Evolutionary conservation across 2,329 filamentous ascomycete genomes (phyloP).

Genomic region (Rutstroemia sp.): DNA sequence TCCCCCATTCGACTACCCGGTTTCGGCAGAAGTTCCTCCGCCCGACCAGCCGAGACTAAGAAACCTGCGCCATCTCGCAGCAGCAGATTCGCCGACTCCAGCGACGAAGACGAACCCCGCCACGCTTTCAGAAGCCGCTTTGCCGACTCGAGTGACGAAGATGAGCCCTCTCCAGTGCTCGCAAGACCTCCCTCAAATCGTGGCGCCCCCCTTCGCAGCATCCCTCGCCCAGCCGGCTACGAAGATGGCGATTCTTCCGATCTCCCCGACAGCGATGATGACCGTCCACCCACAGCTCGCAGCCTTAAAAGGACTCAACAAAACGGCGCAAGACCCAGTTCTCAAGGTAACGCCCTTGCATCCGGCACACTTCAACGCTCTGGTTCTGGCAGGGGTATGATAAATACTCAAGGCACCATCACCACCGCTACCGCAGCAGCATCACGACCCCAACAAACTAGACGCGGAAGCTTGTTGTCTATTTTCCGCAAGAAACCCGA

Average conservation of each 20-base stretch:
- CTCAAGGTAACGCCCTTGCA: conserved; percentile 16
- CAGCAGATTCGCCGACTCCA: conserved; percentile 30
- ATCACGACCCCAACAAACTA: conserved; percentile 21
- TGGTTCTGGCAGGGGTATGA: conserved; percentile 28
- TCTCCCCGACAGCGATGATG: conserved; percentile 52
- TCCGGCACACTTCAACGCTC: conserved; percentile 32
- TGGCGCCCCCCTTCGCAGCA: conserved; percentile 39
- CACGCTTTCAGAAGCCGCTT: conserved; percentile 42
- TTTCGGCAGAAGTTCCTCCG: conserved; percentile 20
- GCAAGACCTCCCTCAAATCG: conserved; percentile 14
- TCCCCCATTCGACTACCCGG: conserved; percentile 15
- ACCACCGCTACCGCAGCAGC: conserved; percentile 12
- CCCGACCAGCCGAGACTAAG: conserved; percentile 13
- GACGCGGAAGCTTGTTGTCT: conserved; percentile 46
- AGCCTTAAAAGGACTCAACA: neutral
- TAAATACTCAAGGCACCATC: conserved; percentile 13
- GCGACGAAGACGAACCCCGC: conserved; percentile 28
- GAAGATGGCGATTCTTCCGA: conserved; percentile 55
- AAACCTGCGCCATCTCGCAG: conserved; percentile 12
- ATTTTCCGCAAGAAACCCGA: conserved; percentile 58
- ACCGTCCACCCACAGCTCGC: conserved; percentile 27
- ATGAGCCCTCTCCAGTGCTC: conserved; percentile 18
- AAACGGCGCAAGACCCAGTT: conserved; percentile 11
- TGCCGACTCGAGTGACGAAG: conserved; percentile 56
- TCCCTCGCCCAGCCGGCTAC: conserved; percentile 36